Evolutionary conservation across 495 filamentous ascomycete genomes (phyloP).

Genomic region (Hyaloscypha hepaticicola): DNA sequence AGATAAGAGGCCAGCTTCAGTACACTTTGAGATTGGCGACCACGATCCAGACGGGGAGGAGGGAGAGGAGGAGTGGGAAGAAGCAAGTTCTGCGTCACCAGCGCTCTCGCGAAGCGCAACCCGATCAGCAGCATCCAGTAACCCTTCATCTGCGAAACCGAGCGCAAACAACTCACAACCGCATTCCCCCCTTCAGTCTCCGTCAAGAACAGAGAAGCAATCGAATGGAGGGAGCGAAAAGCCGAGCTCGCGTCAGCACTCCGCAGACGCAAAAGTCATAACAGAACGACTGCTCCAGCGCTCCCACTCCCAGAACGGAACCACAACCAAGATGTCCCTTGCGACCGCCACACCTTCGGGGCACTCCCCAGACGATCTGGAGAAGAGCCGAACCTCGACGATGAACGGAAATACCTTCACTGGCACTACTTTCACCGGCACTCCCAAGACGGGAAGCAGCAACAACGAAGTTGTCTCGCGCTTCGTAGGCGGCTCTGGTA

Average conservation of each 20-base stretch:
- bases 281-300: constrained; percentile 60
- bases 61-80: constrained; percentile 48
- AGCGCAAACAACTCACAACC: constrained; percentile 29
- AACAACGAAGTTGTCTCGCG: constrained; percentile 49
- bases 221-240: constrained; percentile 26
- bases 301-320: constrained; percentile 48
- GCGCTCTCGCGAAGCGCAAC: constrained; percentile 50
- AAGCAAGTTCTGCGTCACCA: constrained; percentile 54
- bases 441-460: constrained; percentile 45
- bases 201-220: constrained; percentile 19
- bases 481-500: constrained; percentile 47
- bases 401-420: constrained; percentile 21
- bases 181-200: constrained; percentile 32
- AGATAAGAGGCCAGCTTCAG: constrained; percentile 45
- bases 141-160: constrained; percentile 31
- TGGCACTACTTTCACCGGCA: constrained; percentile 23
- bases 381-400: constrained; percentile 23
- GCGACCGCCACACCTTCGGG: constrained; percentile 47
- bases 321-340: constrained; percentile 60
- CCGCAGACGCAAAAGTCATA: constrained; percentile 40
- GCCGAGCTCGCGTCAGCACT: constrained; percentile 19
- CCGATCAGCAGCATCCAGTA: constrained; percentile 30
- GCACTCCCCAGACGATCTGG: constrained; percentile 38
- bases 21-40: constrained; percentile 33
- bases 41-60: constrained; percentile 45